phyloP scores from a whole-genome alignment of 1,284 basidiomycete genomes.

The Ustilago lituana region DNA sequence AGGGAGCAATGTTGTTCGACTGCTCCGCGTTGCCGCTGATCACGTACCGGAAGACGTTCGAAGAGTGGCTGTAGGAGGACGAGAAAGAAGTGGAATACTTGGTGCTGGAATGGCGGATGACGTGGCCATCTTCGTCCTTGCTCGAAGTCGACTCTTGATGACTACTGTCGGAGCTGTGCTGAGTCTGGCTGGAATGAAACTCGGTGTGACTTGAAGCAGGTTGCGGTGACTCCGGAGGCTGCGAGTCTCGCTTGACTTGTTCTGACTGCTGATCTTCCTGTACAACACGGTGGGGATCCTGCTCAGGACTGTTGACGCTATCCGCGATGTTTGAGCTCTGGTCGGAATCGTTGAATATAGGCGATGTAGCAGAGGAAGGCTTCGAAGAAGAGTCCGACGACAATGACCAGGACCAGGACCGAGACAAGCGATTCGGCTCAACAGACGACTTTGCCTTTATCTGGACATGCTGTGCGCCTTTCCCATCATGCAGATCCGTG shows the following conservation, averaged over 20 bases:
- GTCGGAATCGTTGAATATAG: not conserved
- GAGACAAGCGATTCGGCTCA: constrained; percentile 8
- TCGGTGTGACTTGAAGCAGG: not conserved
- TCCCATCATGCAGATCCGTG: not conserved
- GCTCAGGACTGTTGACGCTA: not conserved
- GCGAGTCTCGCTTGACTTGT: not conserved
- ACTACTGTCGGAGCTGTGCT: not conserved
- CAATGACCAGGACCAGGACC: constrained; percentile 35
- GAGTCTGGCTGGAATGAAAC: constrained; percentile 2
- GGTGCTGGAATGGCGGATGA: not conserved
- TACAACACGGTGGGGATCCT: no score
- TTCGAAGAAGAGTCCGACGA: constrained; percentile 25
- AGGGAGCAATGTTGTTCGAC: constrained; percentile 23
- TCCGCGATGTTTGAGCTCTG: not conserved
- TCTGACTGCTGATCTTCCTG: not conserved
- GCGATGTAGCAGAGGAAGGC: no score
- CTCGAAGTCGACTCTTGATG: not conserved
- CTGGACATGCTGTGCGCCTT: constrained; percentile 6
- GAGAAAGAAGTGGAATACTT: constrained; percentile 6
- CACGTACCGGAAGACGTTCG: constrained; percentile 28
- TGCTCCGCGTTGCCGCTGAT: constrained; percentile 20
- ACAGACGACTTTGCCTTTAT: constrained; percentile 15
- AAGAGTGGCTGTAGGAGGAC: constrained; percentile 19
- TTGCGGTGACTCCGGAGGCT: not conserved
- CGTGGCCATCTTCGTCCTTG: constrained; percentile 6